Base-by-base conservation (phyloP, 768 basidiomycete species). In the Omphalotus guepiniiformis region DNA sequence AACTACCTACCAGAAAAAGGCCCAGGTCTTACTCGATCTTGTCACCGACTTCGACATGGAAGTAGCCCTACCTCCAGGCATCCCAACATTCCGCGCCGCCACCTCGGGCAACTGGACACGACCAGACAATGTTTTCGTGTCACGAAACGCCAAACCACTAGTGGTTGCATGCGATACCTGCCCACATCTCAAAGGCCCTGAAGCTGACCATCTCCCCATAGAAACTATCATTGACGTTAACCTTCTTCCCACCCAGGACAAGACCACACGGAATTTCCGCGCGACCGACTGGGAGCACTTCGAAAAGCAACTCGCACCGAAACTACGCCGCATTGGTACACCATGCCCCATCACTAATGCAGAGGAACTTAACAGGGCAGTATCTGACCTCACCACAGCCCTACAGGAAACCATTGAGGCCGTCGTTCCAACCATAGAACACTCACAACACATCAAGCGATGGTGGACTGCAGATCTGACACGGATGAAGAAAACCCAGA, bases 1-100 rank as follows among this genome's bases (percentile, higher is more conserved):
- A 0, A 13, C 50, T 12, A 23, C 23, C 1, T 38, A 45, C 15
- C 38, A 51, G 0, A 19, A 39, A 1, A 19, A 21, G 0, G 50
- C 57, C 0, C 30, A 61, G 23, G 38, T 48, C 0, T 49, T 65
- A 3, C 28, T 66, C 1, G 29, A 60, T 18, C 30, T 64, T 1
- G 9, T 62, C 2, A 48, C 42, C 1, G 45, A 58, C 0, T 47
- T 56, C 18, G 46, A 55, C 16, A 58, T 70, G 58, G 45, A 51
- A 6, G 58, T 62, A 61, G 53, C 56, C 0, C 57, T 72, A 2
- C 62, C 59, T 1, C 52, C 57, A 29, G 55, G 49, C n/a, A 47
- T 62, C 3, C 64, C 58, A 6, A 70, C 61, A 0, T 57, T 67
- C n/a, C n/a, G n/a, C n/a, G n/a, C n/a, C n/a, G n/a, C n/a, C n/a